Evolutionary conservation across 2,329 filamentous ascomycete species (phyloP), one percentile per base, ranked within the genome.

Genomic region (Hortaea sp.): DNA sequence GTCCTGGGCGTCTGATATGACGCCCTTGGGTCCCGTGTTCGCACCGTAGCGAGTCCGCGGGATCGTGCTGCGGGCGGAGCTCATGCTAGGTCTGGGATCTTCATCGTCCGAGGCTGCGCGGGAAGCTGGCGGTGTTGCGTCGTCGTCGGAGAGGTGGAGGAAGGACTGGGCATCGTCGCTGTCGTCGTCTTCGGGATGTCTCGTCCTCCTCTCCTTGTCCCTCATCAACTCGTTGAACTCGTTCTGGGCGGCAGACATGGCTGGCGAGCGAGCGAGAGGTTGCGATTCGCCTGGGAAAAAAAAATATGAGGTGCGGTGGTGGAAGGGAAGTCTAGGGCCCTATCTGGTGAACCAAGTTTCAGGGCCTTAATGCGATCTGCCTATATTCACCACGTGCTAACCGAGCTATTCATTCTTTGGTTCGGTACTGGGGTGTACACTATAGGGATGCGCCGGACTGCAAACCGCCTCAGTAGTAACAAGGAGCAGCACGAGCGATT

Each of bases 21-120:
- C 86, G 52, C 86, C 86, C 71, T 90, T 90, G 55, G 88, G 85
- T 41, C 86, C 86, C 2, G 85, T 90, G 55, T 85, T 81, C 54
- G 79, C 77, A 48, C 83, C 81, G 44, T 71, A 78, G 63, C 85
- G 64, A 50, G 85, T 77, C 60, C 74, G 76, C 58, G 85, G 66
- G 63, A 74, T 69, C 56, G 68, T 69, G 64, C 52, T 54, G 43
- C 60, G 53, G 12, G 52, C 49, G n/a, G 46, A 52, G 52, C 57
- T 80, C 58, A 81, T 60, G 53, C 60, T 56, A 43, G 65, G 59
- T 28, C 66, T 49, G 43, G 58, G 50, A 4, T 35, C 32, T 29
- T 44, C 44, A 7, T 51, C 49, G 46, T 55, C 50, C 29, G 39
- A 73, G 78, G 84, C 83, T 57, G 74, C 76, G 56, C 75, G 74